These are phyloP conservation scores for Beverwykella pulmonaria DNA, from an alignment of 495 filamentous ascomycete genomes.

Conservation along the genomic window DNA sequence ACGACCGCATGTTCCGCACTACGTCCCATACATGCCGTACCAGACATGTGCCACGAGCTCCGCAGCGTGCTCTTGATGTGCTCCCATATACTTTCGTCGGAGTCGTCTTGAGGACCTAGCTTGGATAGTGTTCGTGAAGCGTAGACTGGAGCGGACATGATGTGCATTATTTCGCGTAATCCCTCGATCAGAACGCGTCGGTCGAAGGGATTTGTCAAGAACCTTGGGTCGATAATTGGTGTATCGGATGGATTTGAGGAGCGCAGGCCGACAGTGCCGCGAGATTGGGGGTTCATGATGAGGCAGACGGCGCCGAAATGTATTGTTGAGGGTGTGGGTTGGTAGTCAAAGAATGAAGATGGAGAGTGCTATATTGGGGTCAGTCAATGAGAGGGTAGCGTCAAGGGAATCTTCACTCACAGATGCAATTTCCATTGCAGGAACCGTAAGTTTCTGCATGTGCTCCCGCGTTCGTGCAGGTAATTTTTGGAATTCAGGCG, in stretches of 20 bases:
- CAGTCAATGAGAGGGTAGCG: background rate
- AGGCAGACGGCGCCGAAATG: constrained; percentile 8
- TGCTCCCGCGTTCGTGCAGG: constrained; percentile 3
- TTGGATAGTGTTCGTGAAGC: background rate
- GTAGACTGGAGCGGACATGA: constrained; percentile 6
- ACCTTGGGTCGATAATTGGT: constrained; percentile 57
- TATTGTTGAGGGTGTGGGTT: background rate
- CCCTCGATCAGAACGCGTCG: constrained; percentile 2
- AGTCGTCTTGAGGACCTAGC: constrained; percentile 5
- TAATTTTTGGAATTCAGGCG: constrained; percentile 5
- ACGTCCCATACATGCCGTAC: constrained; percentile 28
- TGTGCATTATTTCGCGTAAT: constrained; percentile 4
- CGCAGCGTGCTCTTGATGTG: background rate
- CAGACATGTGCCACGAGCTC: constrained; percentile 17
- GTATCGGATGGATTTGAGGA: constrained; percentile 59
- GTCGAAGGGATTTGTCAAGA: constrained; percentile 8
- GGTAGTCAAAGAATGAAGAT: background rate
- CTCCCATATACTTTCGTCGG: constrained; percentile 22
- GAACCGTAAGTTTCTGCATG: constrained; percentile 22
- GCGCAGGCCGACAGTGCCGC: constrained; percentile 58
- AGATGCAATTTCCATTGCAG: constrained; percentile 21
- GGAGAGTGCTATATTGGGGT: background rate
- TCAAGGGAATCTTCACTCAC: background rate
- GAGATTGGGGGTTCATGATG: constrained; percentile 39
- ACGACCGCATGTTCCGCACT: constrained; percentile 5